Conservation (phyloP, 2,329 filamentous ascomycete genomes). For the Ceratocystis smalleyi region DNA sequence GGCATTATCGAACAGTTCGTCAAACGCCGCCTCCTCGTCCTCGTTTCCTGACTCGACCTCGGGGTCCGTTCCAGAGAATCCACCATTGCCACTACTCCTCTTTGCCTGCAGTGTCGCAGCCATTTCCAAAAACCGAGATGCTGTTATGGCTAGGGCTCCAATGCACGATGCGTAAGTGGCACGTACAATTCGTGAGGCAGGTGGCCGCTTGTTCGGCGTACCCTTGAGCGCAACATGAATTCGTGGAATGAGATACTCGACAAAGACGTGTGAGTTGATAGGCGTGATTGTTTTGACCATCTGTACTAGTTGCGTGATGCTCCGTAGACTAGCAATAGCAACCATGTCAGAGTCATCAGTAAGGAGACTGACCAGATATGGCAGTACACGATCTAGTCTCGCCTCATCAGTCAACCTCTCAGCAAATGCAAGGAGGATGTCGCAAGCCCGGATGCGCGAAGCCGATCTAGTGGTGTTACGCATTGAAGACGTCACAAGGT, state of each 20-base stretch:
- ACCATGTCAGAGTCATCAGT: slow-evolving; percentile 73
- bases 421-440: slow-evolving; percentile 79
- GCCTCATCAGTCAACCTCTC: slow-evolving; percentile 88
- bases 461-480: slow-evolving; percentile 77
- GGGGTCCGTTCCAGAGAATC: slow-evolving; percentile 58
- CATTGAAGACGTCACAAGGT: slow-evolving; percentile 73
- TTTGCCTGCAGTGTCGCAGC: slow-evolving; percentile 76
- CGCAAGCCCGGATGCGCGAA: slow-evolving; percentile 77
- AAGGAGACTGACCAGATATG: slow-evolving; percentile 71
- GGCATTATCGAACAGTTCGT: slow-evolving; percentile 77
- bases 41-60: slow-evolving; percentile 59
- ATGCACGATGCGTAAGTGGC: slow-evolving; percentile 89
- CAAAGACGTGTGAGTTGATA: slow-evolving; percentile 53
- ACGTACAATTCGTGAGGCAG: slow-evolving; percentile 56
- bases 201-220: slow-evolving; percentile 21
- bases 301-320: slow-evolving; percentile 74
- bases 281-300: slow-evolving; percentile 78
- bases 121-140: slow-evolving; percentile 74
- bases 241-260: slow-evolving; percentile 51
- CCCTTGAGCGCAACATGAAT: slow-evolving; percentile 40
- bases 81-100: slow-evolving; percentile 35
- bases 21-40: slow-evolving; percentile 50
- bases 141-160: slow-evolving; percentile 73
- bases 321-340: slow-evolving; percentile 67
- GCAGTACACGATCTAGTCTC: slow-evolving; percentile 82